These are phyloP conservation scores for Lodderomyces metapsilosis DNA, from an alignment of 1,139 yeast species.

Conservation along the genomic window DNA sequence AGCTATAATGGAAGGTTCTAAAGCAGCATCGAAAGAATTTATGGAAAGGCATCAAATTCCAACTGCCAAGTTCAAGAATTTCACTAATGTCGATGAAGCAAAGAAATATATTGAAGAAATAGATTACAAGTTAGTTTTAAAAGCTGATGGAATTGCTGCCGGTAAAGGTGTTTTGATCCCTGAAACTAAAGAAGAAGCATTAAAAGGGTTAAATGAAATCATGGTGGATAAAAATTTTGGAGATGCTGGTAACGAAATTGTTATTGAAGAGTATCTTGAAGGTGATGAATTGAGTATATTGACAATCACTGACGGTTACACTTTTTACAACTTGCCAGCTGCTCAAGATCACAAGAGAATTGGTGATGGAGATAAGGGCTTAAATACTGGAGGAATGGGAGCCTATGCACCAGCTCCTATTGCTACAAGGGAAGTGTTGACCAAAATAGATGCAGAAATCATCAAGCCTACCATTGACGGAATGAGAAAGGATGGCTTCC, in stretches of 20 bases:
- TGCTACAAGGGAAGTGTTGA: constrained; percentile 67
- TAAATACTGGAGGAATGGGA: constrained; percentile 99
- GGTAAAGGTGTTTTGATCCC: constrained; percentile 99
- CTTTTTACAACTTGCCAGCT: constrained; percentile 87
- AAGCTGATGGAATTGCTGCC: constrained; percentile 98
- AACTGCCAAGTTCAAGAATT: constrained; percentile 86
- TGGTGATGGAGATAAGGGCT: constrained; percentile 90
- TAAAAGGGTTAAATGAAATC: constrained; percentile 77
- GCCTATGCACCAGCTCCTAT: constrained; percentile 98
- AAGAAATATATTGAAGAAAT: constrained; percentile 62
- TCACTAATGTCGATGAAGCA: constrained; percentile 74
- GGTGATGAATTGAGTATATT: constrained; percentile 96
- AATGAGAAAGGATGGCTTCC: constrained; percentile 93
- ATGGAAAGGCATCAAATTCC: constrained; percentile 93
- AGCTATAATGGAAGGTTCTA: constrained; percentile 95
- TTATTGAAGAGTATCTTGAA: constrained; percentile 91
- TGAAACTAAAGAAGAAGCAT: constrained; percentile 77
- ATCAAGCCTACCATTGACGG: constrained; percentile 94
- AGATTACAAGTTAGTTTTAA: constrained; percentile 81
- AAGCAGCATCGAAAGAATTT: constrained; percentile 89
- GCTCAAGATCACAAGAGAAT: constrained; percentile 98
- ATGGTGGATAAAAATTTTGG: constrained; percentile 93
- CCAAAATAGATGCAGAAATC: constrained; percentile 67
- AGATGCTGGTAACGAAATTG: constrained; percentile 92
- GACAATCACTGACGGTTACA: constrained; percentile 92